Percentiles rank a stretch among this genome's conserved stretches.
Conservation (phyloP, 1,139 yeast species). For the Geotrichum restrictum region DNA sequence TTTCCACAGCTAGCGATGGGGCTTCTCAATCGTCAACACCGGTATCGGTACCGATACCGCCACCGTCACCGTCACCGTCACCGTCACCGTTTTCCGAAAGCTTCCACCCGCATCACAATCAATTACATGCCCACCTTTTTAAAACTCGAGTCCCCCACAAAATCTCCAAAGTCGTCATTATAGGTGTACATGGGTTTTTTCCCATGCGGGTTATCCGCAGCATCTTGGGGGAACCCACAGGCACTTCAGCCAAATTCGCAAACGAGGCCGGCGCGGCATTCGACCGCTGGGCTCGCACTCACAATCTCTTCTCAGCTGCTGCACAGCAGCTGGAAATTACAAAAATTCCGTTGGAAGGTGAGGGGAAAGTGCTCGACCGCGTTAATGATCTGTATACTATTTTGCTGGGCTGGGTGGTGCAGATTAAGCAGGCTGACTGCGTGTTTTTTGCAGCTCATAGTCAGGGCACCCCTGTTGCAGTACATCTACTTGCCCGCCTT, state of each 20-base stretch:
- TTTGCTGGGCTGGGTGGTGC: slow-evolving; percentile 64
- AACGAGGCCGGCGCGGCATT: slow-evolving; percentile 80
- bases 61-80: background rate
- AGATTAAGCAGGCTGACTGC: slow-evolving; percentile 73
- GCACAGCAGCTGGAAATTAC: slow-evolving; percentile 67
- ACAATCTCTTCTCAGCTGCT: slow-evolving; percentile 49
- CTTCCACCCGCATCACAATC: slow-evolving; percentile 3
- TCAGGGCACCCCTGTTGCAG: slow-evolving; percentile 91
- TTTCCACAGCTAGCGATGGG: too few species aligned
- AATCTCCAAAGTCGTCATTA: slow-evolving; percentile 54
- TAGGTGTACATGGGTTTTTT: slow-evolving; percentile 94
- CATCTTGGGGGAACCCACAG: slow-evolving; percentile 86
- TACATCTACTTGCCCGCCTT: slow-evolving; percentile 67
- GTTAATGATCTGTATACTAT: slow-evolving; percentile 76
- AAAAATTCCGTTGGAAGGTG: slow-evolving; percentile 84
- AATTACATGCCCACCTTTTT: background rate
- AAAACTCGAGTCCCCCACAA: background rate
- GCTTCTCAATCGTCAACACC: too few species aligned
- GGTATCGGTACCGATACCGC: background rate
- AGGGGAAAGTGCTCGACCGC: slow-evolving; percentile 81
- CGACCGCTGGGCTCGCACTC: slow-evolving; percentile 59
- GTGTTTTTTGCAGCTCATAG: slow-evolving; percentile 89
- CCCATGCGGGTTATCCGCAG: slow-evolving; percentile 84
- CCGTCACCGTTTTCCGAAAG: background rate
- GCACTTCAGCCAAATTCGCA: slow-evolving; percentile 82